Conservation (phyloP, 805 yeast species). For the Nadsonia fulvescens region DNA sequence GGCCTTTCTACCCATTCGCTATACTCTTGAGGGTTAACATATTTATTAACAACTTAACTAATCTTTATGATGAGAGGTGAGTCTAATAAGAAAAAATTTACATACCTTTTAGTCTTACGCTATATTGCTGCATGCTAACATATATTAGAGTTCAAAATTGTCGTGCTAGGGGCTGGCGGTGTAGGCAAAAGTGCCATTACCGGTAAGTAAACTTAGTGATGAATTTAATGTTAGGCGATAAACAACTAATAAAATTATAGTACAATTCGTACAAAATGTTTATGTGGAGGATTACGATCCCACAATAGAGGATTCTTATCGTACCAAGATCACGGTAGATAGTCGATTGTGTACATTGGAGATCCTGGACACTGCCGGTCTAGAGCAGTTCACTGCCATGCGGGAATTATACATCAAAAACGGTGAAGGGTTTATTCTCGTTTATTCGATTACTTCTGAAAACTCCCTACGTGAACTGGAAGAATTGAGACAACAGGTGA, state of each 20-base stretch:
- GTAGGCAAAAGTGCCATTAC: constrained; percentile 91
- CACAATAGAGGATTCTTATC: constrained; percentile 88
- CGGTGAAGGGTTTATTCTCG: constrained; percentile 79
- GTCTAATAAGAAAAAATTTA: no score
- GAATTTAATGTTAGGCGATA: not conserved
- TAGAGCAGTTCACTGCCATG: constrained; percentile 93
- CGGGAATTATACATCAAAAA: constrained; percentile 52
- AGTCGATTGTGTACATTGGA: constrained; percentile 77
- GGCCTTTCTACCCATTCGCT: no score
- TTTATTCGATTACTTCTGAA: constrained; percentile 66
- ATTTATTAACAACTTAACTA: no score
- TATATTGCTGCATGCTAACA: no score
- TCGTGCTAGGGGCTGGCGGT: constrained; percentile 92
- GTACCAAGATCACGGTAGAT: constrained; percentile 76
- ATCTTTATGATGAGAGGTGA: no score
- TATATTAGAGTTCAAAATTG: constrained; percentile 60
- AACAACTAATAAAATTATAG: constrained; percentile 15
- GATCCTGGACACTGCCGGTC: constrained; percentile 83
- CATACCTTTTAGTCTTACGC: no score
- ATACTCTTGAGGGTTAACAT: no score
- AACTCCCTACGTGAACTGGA: constrained; percentile 61
- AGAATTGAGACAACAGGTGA: constrained; percentile 67
- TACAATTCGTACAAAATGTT: constrained; percentile 79
- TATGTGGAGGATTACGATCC: constrained; percentile 90
- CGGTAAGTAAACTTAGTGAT: constrained; percentile 7